Percentiles rank a stretch among this genome's conserved stretches.
phyloP scores from a whole-genome alignment of 2,329 filamentous ascomycete species.

The Fusarium compactum region DNA sequence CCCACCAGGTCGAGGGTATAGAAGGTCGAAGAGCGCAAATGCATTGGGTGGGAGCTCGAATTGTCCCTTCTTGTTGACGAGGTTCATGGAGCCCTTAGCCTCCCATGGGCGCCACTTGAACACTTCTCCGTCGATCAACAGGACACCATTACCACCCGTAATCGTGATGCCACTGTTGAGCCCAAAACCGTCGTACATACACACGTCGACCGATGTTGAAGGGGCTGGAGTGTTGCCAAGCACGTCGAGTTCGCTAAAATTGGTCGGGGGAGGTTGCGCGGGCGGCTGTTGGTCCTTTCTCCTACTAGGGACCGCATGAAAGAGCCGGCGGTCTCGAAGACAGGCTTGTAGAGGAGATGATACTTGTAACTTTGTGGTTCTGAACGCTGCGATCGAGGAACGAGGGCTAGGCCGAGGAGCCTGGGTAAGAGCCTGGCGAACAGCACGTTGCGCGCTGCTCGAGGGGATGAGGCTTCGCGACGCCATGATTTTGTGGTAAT shows the following conservation, averaged over 20 bases:
- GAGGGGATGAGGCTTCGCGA: slow-evolving; percentile 41
- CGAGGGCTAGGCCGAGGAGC: slow-evolving; percentile 16
- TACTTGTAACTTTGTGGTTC: slow-evolving; percentile 7
- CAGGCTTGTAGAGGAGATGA: slow-evolving; percentile 1
- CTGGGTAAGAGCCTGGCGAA: slow-evolving; percentile 39
- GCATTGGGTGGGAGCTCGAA: slow-evolving; percentile 79
- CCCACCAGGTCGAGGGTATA: slow-evolving; percentile 91
- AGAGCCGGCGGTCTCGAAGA: slow-evolving; percentile 16
- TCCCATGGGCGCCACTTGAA: slow-evolving; percentile 91
- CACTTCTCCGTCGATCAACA: slow-evolving; percentile 87
- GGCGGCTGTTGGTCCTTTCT: slow-evolving; percentile 44
- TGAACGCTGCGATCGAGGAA: slow-evolving; percentile 30
- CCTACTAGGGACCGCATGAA: slow-evolving; percentile 39
- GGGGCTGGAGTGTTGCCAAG: slow-evolving; percentile 80
- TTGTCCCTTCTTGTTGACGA: slow-evolving; percentile 83
- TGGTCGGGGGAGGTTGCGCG: slow-evolving; percentile 58
- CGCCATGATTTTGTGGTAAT: slow-evolving; percentile 23
- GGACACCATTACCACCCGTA: slow-evolving; percentile 74
- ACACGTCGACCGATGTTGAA: slow-evolving; percentile 85
- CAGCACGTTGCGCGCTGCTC: slow-evolving; percentile 35
- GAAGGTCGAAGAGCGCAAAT: slow-evolving; percentile 79
- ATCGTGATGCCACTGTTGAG: slow-evolving; percentile 85
- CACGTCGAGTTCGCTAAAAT: slow-evolving; percentile 83
- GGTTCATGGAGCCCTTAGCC: slow-evolving; percentile 56
- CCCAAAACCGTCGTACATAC: slow-evolving; percentile 84